These are phyloP conservation scores for Fusarium tupiense DNA, from an alignment of 2,329 filamentous ascomycete species.

Conservation along the genomic window DNA sequence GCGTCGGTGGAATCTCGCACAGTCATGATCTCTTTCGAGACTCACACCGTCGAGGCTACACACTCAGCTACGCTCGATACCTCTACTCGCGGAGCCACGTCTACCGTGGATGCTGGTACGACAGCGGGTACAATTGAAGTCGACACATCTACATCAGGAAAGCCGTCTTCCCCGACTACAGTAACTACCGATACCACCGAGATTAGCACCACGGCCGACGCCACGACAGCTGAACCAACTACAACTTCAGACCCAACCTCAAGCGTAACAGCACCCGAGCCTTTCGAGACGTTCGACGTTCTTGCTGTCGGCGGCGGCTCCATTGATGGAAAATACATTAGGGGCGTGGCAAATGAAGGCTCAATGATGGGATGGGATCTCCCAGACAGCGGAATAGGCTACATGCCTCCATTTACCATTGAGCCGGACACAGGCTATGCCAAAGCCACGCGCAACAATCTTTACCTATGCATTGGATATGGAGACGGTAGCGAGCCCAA, in stretches of 20 bases:
- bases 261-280: neutral
- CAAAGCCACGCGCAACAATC: neutral
- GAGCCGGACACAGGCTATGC: neutral
- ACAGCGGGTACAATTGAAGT: accelerated
- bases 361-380: neutral
- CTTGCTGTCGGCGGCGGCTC: neutral
- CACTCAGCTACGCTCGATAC: neutral
- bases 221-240: neutral
- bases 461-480: neutral
- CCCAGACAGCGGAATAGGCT: neutral
- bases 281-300: neutral
- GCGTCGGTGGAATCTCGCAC: neutral
- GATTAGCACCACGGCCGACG: neutral
- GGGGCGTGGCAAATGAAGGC: neutral
- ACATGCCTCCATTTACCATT: neutral
- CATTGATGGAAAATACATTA: neutral
- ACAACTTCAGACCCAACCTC: neutral
- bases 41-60: neutral
- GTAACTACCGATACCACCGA: neutral
- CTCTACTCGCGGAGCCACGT: neutral
- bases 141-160: neutral
- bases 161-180: neutral
- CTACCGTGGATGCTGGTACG: neutral
- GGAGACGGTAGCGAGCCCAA: neutral
- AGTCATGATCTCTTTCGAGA: neutral